These are phyloP conservation scores for Colletotrichum kahawae DNA, from an alignment of 2,329 filamentous ascomycete genomes.

Conservation along the genomic window DNA sequence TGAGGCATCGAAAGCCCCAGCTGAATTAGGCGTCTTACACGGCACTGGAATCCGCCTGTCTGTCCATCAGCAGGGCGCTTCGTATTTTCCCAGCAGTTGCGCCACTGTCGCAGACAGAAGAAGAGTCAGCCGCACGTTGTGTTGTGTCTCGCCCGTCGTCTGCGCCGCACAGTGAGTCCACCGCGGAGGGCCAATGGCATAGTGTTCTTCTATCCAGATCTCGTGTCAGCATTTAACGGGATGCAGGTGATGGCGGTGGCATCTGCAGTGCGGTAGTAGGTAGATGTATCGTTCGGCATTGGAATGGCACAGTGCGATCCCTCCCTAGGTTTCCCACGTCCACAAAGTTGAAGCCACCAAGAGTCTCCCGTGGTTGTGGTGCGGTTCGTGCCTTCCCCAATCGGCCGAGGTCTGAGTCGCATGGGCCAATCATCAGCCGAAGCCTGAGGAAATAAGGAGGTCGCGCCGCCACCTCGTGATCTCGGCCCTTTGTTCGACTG, in stretches of 20 bases:
- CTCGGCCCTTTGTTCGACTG: not conserved
- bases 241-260: not conserved
- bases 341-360: not conserved
- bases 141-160: not conserved
- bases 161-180: not conserved
- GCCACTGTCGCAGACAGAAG: not conserved
- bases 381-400: not conserved
- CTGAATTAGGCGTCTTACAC: not conserved
- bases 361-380: not conserved
- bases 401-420: not conserved
- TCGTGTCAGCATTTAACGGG: not conserved
- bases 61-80: not conserved
- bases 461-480: not conserved
- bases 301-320: not conserved
- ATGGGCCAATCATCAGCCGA: not conserved
- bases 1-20: not conserved
- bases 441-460: not conserved
- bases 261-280: not conserved
- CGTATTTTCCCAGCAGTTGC: not conserved
- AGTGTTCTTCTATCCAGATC: not conserved
- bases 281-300: not conserved
- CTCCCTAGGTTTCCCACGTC: too few relatives aligned
- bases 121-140: not conserved
- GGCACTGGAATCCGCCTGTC: not conserved
- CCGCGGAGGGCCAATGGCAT: not conserved